Base-by-base conservation (phyloP, 1,284 basidiomycete genomes). In the Rugosomyces carneus region DNA sequence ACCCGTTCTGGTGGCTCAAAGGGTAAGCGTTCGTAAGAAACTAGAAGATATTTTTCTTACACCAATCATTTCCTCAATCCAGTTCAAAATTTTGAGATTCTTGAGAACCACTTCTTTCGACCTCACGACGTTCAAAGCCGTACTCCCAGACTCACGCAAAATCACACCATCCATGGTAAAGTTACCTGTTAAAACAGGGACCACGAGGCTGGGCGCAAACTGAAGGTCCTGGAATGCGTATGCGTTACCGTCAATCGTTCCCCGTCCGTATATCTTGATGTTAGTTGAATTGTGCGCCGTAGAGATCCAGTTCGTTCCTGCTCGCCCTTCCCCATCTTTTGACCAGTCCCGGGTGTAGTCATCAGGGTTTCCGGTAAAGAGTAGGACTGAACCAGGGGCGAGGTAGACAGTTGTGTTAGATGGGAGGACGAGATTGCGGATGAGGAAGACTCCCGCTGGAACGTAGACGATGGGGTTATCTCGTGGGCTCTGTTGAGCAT, bases 351-450 rank as follows among this genome's bases (percentile, higher is more conserved):
- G 24, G 5, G 42, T 48, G 36, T 53, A 56, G 29, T 54, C 51
- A 29, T 45, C 37, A 0, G 42, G 42, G 5, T 53, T 44, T 20
- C 52, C 56, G 3, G 52, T 51, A 31, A 49, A 49, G 15, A 47
- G 47, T 26, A 57, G 21, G 10, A 53, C 44, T 15, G 52, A 34
- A 20, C 54, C 54, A 4, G 54, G 50, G 2, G 56, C 56, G 19
- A 55, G 50, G 31, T 57, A 53, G 26, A 57, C 47, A 1, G 52
- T 45, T 15, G 49, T 50, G 10, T 50, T 54, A 10, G 53, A 54
- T 2, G 53, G 53, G 23, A 56, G 47, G 31, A 56, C 42, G 26
- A 55, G 45, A 32, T 55, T 55, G 26, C 51, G 47, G 18, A 57
- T 44, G 18, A 47, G 35, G 46, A 52, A 55, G 8, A 52, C 42